Conservation (phyloP, 495 filamentous ascomycete genomes). For the Bacidia gigantensis region DNA sequence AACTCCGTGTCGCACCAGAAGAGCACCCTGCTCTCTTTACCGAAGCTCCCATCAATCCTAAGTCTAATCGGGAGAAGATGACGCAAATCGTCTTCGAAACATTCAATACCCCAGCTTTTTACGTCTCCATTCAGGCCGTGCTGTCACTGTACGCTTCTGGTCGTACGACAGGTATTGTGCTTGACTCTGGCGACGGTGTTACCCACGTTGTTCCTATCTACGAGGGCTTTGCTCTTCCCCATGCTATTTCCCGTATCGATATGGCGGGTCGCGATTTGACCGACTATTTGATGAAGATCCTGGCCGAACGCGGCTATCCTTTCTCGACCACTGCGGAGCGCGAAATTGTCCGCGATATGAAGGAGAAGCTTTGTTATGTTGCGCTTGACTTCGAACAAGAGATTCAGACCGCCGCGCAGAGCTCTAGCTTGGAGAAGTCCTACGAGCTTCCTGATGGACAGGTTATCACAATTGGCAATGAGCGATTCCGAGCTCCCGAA, state of each 20-base stretch:
- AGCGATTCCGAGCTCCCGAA: constrained; percentile 98
- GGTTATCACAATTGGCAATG: constrained; percentile 99
- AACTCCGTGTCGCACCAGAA: constrained; percentile 98
- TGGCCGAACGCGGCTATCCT: constrained; percentile 96
- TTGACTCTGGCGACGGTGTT: constrained; percentile 99
- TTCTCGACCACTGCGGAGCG: constrained; percentile 99
- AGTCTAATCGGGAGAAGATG: constrained; percentile 99
- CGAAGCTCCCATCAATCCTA: constrained; percentile 99
- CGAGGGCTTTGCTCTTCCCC: constrained; percentile 98
- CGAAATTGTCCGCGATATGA: constrained; percentile 99
- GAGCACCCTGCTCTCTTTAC: constrained; percentile 99
- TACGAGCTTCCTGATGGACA: constrained; percentile 99
- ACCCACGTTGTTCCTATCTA: constrained; percentile 99
- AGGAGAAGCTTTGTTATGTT: constrained; percentile 99
- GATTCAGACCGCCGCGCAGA: constrained; percentile 98
- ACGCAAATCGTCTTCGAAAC: constrained; percentile 99
- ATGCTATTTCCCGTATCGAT: constrained; percentile 98
- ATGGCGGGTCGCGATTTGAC: constrained; percentile 99
- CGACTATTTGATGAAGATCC: constrained; percentile 99
- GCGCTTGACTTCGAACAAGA: constrained; percentile 99
- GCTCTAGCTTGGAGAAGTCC: constrained; percentile 97
- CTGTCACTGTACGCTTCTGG: constrained; percentile 98
- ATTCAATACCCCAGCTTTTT: constrained; percentile 99
- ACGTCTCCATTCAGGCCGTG: constrained; percentile 99
- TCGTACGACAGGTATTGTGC: constrained; percentile 99